phyloP scores from a whole-genome alignment of 2,329 filamentous ascomycete genomes.

The Microcyclospora tardicrescens region DNA sequence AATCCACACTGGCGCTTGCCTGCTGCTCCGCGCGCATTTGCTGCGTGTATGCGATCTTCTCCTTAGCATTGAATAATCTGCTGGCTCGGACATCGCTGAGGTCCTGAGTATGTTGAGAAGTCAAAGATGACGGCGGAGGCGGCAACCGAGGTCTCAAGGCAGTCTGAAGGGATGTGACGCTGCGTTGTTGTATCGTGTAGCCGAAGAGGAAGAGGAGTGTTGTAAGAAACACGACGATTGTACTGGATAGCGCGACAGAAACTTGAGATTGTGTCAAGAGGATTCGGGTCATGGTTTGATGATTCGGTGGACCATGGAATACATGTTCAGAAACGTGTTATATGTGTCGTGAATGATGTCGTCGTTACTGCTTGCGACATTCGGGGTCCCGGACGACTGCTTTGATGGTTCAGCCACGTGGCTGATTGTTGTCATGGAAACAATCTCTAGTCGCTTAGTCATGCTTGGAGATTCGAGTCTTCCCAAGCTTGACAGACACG shows the following conservation, averaged over 20 bases:
- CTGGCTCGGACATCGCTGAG: conserved; percentile 11
- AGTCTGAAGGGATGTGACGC: conserved; percentile 60
- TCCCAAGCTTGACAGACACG: no score
- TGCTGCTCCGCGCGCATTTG: conserved; percentile 5
- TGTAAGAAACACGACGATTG: conserved; percentile 61
- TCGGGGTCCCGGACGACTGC: no score
- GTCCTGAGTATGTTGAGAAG: conserved; percentile 3
- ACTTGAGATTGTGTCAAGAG: conserved; percentile 50
- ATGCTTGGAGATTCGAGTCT: no score
- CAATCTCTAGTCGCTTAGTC: no score
- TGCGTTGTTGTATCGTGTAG: conserved; percentile 77
- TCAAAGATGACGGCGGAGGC: conserved; percentile 21
- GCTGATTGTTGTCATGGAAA: no score
- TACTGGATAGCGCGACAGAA: conserved; percentile 51
- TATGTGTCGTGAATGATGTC: no score
- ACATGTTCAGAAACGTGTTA: not conserved
- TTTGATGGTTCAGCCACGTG: no score
- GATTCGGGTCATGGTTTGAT: conserved; percentile 3
- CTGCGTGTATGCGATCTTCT: conserved; percentile 16
- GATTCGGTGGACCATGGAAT: not conserved
- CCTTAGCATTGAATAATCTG: conserved; percentile 16
- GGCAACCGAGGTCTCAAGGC: conserved; percentile 50
- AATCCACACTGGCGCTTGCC: conserved; percentile 23
- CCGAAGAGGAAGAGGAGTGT: conserved; percentile 74
- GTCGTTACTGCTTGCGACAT: no score